Conservation (phyloP, 495 filamentous ascomycete genomes). For the Daldinia vernicosa region DNA sequence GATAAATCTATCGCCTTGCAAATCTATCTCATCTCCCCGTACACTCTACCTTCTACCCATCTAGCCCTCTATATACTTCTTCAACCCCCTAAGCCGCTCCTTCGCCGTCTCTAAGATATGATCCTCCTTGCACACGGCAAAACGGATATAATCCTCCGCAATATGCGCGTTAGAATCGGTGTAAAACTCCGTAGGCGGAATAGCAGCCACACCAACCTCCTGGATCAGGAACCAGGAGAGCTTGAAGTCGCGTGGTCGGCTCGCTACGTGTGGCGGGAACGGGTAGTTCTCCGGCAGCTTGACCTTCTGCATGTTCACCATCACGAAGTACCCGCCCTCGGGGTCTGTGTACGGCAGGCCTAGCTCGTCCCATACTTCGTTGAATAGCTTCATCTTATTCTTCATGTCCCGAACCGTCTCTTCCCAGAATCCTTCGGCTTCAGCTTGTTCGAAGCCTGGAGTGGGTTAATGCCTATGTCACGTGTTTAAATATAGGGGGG, state of each 20-base stretch:
- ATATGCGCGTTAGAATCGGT: constrained; percentile 82
- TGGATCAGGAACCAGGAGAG: constrained; percentile 95
- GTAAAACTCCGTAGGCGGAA: constrained; percentile 97
- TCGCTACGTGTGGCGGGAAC: constrained; percentile 88
- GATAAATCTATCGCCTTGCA: constrained; percentile 2
- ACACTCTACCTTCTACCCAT: background rate
- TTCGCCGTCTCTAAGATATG: constrained; percentile 88
- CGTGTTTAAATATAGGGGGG: background rate
- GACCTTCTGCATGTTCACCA: constrained; percentile 89
- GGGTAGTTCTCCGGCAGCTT: constrained; percentile 80
- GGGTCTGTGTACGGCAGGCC: constrained; percentile 90
- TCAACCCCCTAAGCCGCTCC: constrained; percentile 85
- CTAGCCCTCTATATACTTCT: constrained; percentile 70
- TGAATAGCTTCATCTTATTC: constrained; percentile 86
- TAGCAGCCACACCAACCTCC: constrained; percentile 93
- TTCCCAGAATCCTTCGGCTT: constrained; percentile 89
- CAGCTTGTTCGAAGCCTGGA: constrained; percentile 85
- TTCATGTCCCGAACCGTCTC: constrained; percentile 84
- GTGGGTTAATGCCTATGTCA: constrained; percentile 1
- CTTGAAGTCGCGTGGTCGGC: constrained; percentile 89
- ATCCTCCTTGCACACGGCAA: constrained; percentile 97
- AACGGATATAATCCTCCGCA: constrained; percentile 90
- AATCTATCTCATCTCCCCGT: background rate
- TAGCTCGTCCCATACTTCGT: constrained; percentile 86
- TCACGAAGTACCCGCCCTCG: constrained; percentile 95